Base-by-base conservation (phyloP, 139 green algal species). In the Astrephomene gubernaculifera region DNA sequence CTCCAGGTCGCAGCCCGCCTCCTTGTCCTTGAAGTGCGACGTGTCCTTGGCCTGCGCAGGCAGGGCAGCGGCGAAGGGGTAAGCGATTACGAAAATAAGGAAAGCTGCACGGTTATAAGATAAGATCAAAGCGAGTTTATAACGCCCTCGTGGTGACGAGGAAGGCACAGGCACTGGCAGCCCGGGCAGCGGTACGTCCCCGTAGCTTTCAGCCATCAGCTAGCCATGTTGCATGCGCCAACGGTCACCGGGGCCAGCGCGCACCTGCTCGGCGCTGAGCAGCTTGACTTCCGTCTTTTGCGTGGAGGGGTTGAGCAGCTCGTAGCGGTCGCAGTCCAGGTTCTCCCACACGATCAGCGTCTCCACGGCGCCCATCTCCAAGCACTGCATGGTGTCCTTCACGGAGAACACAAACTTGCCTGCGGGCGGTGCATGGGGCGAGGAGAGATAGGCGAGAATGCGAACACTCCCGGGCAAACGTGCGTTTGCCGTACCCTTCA, bases 321-420 rank as follows among this genome's bases (percentile, higher is more conserved):
- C 93, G 81, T 96, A 97, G 31, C 97, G 92, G 54, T 92, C 89
- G 71, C 82, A 88, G 81, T 92, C 88, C 22, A 99, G 90, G 79
- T 96, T 93, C 91, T 99, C 97, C 97, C 96, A 99, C 85, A 99
- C 96, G 19, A 99, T 96, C 2, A 99, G 94, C 19, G 94, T 99
- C 92, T 99, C 97, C 78, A 99, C 96, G 5, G 97, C 97, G n/a
- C 97, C 97, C 97, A 99, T 99, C 78, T 99, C 97, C 86, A 99
- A 88, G 86, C 96, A 99, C 35, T 90, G 88, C 83, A 99, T 92
- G 38, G 97, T 99, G 92, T 99, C 97, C 60, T 96, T 91, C 38
- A 98, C 63, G 90, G 95, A 94, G 89, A 99, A 99, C 71, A 97
- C 94, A 91, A 98, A 98, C 88, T 98, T 98, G 82, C 96, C 95